Evolutionary conservation across 1,139 yeast species (phyloP), one percentile per base, ranked within the genome.

Genomic region (Debaryomyces udenii): DNA sequence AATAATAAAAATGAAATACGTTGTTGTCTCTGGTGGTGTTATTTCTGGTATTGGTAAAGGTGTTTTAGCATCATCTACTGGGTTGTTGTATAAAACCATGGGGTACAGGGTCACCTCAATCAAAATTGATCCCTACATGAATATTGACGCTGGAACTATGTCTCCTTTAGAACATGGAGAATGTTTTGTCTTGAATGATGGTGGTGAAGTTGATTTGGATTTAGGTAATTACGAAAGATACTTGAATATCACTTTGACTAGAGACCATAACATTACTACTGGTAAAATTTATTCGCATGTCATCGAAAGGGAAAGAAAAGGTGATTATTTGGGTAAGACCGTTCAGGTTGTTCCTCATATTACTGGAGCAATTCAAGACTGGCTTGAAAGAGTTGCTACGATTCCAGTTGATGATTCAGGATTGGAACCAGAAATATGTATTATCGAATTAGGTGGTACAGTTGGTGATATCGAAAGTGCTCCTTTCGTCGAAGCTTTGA

Each of bases 391-490:
- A 46, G 98, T 94, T 38, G 81, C 98, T 40, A 80, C 75, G 53
- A 78, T 91, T 46, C 97, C 99, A 17, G 99, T 93, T 45, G 99
- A 94, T 64, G 86, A 87, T 49, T 78, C 93, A 36, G 96, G 95
- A 36, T 77, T 84, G 61, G 88, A 83, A 59, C 93, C 93, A 27
- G 98, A 93, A 57, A 85, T 93, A 42, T 93, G 99, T 77, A 90
- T 93, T 59, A 82, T 93, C 54, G 99, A 93, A 73, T 79, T 93
- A 49, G 99, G 99, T 62, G 99, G 99, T 63, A 93, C 99, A 29
- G 99, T 94, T 46, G 99, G 99, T 62, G 99, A 93, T 64, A 93
- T 93, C 60, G 99, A 93, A 73, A 83, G 95, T 62, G 99, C 99
- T 40, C 99, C 99, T 24, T 93, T 93, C 55, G 98, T 93, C 43